phyloP scores from a whole-genome alignment of 2,329 filamentous ascomycete genomes.

The Aspergillus puulaauensis region DNA sequence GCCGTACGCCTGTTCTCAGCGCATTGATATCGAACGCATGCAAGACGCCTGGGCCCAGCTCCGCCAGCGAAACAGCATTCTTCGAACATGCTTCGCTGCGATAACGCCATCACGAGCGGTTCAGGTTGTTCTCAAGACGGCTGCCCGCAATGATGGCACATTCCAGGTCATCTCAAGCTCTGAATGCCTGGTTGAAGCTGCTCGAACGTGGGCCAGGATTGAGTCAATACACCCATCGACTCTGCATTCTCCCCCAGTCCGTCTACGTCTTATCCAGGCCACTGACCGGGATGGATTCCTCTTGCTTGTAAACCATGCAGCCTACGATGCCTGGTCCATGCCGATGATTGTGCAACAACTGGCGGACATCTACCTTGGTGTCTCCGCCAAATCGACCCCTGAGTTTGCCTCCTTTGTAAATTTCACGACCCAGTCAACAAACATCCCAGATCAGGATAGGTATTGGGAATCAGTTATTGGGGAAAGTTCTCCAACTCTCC shows the following conservation, averaged over 20 bases:
- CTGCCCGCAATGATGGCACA: too few species aligned
- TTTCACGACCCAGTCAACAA: too few species aligned
- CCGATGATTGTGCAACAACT: slow-evolving; percentile 7
- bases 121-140: background rate
- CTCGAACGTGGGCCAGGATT: too few species aligned
- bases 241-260: background rate
- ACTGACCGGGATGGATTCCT: background rate
- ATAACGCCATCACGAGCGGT: background rate
- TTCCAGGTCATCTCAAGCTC: too few species aligned
- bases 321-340: slow-evolving; percentile 14
- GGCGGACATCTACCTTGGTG: slow-evolving; percentile 2
- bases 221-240: background rate
- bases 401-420: too few species aligned
- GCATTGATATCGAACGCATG: background rate
- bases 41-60: background rate
- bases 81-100: background rate
- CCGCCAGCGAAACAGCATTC: background rate
- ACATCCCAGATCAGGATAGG: too few species aligned
- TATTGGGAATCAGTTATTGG: too few species aligned
- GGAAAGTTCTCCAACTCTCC: too few species aligned
- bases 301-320: slow-evolving; percentile 11
- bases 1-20: too few species aligned
- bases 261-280: background rate
- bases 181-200: too few species aligned
- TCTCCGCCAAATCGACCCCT: too few species aligned